Percentiles rank a stretch among this genome's conserved stretches.
phyloP scores from a whole-genome alignment of 768 basidiomycete genomes.

The Lactifluus hygrophoroides region DNA sequence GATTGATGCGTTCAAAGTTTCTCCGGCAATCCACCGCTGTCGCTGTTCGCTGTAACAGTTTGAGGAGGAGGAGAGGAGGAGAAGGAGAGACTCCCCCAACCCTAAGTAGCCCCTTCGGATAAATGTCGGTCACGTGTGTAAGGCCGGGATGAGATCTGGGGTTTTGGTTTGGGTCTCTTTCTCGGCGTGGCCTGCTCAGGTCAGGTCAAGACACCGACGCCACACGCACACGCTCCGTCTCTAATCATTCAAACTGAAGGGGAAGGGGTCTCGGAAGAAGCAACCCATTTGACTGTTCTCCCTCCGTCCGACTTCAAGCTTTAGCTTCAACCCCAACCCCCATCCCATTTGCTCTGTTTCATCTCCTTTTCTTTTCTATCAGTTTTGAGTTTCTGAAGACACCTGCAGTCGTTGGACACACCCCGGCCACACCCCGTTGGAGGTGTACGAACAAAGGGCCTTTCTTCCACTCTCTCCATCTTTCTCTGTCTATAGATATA shows the following conservation, averaged over 20 bases:
- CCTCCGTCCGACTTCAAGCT: neutral
- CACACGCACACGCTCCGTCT: neutral
- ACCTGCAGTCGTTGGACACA: neutral
- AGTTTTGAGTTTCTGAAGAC: neutral
- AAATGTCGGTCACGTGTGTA: slow-evolving; percentile 13
- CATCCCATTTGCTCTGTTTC: neutral
- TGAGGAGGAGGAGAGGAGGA: too few species aligned
- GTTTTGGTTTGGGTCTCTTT: too few species aligned
- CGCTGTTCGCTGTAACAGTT: too few species aligned
- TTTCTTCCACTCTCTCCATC: neutral
- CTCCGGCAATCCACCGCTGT: neutral
- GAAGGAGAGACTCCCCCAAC: too few species aligned
- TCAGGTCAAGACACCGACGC: neutral
- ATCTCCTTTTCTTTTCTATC: neutral
- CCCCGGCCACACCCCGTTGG: neutral
- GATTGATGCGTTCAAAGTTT: neutral
- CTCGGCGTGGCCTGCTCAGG: too few species aligned
- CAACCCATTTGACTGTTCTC: neutral
- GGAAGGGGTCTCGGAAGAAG: too few species aligned
- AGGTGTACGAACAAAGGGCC: slow-evolving; percentile 5
- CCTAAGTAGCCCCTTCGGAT: neutral
- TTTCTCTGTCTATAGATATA: slow-evolving; percentile 1
- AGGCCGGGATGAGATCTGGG: neutral
- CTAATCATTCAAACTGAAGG: neutral
- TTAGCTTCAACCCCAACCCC: too few species aligned